Evolutionary conservation across 768 basidiomycete genomes (phyloP).

Genomic region (Boletus subparvulus): DNA sequence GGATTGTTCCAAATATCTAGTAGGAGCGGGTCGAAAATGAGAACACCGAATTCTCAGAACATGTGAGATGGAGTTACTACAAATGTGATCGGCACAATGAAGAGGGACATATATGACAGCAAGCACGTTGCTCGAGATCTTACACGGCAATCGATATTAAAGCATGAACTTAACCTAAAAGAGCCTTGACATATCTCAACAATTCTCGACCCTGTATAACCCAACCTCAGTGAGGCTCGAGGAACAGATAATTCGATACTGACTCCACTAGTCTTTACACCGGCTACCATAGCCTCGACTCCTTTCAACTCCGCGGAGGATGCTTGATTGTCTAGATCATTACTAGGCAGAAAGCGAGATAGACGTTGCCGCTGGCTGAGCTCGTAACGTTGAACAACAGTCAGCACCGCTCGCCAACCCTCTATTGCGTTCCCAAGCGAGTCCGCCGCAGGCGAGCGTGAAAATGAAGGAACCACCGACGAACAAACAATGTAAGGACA

Average conservation of each 20-base stretch:
- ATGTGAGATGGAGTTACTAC: neutral
- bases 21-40: neutral
- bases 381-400: slow-evolving; percentile 64
- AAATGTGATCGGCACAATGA: neutral
- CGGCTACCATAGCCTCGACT: slow-evolving; percentile 74
- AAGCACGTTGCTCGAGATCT: neutral
- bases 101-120: neutral
- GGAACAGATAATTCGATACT: slow-evolving; percentile 28
- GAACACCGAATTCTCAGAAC: neutral
- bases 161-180: slow-evolving; percentile 49
- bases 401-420: slow-evolving; percentile 81
- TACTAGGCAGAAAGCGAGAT: slow-evolving; percentile 29
- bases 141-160: neutral
- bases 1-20: neutral
- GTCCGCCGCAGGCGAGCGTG: slow-evolving; percentile 24
- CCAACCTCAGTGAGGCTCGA: slow-evolving; percentile 7
- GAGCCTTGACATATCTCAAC: slow-evolving; percentile 66
- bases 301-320: slow-evolving; percentile 37
- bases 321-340: slow-evolving; percentile 34
- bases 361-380: slow-evolving; percentile 54
- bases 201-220: slow-evolving; percentile 61
- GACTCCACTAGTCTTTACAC: slow-evolving; percentile 75
- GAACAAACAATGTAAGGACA: slow-evolving; percentile 82
- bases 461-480: slow-evolving; percentile 59
- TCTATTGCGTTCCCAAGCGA: slow-evolving; percentile 45